Percentiles rank a stretch among this genome's conserved stretches.
These are phyloP conservation scores for Fraxinus greggii DNA, from an alignment of 305 asterid species.

Conservation along the genomic window DNA sequence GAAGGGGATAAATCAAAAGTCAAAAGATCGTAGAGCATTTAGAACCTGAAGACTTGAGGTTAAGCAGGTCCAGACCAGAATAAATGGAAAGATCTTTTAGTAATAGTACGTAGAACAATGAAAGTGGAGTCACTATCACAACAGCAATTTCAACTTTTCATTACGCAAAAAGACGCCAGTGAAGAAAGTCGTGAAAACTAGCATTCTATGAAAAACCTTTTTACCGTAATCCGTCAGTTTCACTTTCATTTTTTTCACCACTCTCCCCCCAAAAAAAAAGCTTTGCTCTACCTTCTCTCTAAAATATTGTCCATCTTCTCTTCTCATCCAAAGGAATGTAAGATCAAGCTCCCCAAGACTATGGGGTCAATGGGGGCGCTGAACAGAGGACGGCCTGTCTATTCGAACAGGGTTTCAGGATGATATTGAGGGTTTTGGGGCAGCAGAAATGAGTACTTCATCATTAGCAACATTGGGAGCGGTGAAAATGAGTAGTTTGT, in stretches of 20 bases:
- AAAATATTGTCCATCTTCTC: background rate
- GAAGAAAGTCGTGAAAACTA: background rate
- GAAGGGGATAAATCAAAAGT: background rate
- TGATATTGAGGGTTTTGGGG: background rate
- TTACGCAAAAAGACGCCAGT: background rate
- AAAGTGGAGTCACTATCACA: background rate
- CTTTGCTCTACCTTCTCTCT: background rate
- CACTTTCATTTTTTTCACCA: background rate
- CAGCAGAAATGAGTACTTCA: background rate
- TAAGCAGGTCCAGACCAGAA: background rate
- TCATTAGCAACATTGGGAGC: background rate
- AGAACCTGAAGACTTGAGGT: background rate
- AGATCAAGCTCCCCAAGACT: background rate
- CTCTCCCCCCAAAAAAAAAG: background rate
- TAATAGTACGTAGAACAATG: background rate
- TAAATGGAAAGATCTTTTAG: background rate
- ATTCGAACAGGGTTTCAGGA: background rate
- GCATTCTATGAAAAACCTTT: background rate
- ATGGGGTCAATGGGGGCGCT: background rate
- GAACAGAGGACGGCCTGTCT: background rate
- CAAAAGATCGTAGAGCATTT: background rate
- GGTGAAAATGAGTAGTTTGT: background rate
- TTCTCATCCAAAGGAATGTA: background rate
- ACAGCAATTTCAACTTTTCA: background rate
- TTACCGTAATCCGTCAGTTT: background rate